Percentiles rank a stretch among this genome's conserved stretches.
phyloP scores from a whole-genome alignment of 148 eudicot genomes.

The Rheum nobile region DNA sequence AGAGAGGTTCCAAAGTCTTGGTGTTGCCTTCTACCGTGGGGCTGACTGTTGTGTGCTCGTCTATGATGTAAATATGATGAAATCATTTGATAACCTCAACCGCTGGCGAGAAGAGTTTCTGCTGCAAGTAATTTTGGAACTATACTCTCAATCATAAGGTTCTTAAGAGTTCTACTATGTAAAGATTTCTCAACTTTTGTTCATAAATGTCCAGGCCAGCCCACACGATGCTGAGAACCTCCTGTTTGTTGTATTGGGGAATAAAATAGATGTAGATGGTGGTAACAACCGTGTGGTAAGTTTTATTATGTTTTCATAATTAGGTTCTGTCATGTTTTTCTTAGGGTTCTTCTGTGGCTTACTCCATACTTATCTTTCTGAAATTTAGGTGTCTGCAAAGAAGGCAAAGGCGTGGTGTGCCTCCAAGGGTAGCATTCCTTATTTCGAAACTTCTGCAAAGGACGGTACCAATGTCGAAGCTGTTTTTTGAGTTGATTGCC shows the following conservation, averaged over 20 bases:
- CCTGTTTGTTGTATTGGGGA: constrained; percentile 77
- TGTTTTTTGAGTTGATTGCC: constrained; percentile 60
- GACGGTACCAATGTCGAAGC: constrained; percentile 57
- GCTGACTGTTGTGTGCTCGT: constrained; percentile 82
- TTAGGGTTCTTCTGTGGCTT: background rate
- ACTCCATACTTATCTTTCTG: background rate
- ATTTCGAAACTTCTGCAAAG: constrained; percentile 66
- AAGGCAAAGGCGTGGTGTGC: constrained; percentile 76
- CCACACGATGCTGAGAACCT: constrained; percentile 80
- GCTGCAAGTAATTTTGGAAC: constrained; percentile 38
- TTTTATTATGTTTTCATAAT: background rate
- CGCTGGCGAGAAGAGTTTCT: constrained; percentile 76
- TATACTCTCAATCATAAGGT: background rate
- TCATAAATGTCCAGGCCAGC: constrained; percentile 40
- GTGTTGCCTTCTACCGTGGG: constrained; percentile 80
- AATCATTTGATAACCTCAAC: constrained; percentile 63
- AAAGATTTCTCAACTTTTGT: background rate
- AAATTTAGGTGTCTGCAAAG: constrained; percentile 47
- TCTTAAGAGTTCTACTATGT: background rate
- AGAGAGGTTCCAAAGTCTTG: constrained; percentile 84
- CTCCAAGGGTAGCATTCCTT: constrained; percentile 61
- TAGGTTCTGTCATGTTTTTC: background rate
- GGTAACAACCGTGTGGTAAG: constrained; percentile 82
- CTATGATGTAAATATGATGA: constrained; percentile 66
- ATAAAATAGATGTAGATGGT: constrained; percentile 69